Conservation (phyloP, 495 filamentous ascomycete species). For the Acidomyces sp. region DNA sequence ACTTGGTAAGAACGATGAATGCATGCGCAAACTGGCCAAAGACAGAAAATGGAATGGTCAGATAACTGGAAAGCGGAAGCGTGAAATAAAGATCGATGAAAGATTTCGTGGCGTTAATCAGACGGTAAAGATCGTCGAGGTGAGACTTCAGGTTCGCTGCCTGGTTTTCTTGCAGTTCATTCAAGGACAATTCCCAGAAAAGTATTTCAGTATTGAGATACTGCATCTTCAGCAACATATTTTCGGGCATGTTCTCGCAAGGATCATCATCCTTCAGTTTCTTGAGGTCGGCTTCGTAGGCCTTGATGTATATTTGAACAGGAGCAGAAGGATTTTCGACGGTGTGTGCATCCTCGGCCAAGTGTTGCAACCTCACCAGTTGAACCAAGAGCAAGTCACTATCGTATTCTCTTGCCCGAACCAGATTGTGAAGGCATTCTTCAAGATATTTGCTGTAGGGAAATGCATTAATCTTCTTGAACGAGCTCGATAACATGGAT, state of each 20-base stretch:
- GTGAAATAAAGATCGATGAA: slow-evolving; percentile 18
- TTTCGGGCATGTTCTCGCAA: not conserved
- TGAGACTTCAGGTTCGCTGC: slow-evolving; percentile 1
- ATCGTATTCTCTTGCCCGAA: slow-evolving; percentile 34
- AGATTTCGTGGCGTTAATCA: slow-evolving; percentile 11
- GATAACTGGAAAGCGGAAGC: slow-evolving; percentile 4
- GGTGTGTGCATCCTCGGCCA: slow-evolving; percentile 17
- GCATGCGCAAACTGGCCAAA: slow-evolving; percentile 15
- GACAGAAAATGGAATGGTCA: slow-evolving; percentile 12
- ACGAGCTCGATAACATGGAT: slow-evolving; percentile 32
- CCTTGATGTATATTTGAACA: slow-evolving; percentile 31
- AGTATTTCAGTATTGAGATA: slow-evolving; percentile 11
- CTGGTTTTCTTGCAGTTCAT: slow-evolving; percentile 10
- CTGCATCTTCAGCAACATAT: slow-evolving; percentile 12
- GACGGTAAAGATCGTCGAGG: slow-evolving; percentile 10
- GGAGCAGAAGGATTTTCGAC: slow-evolving; percentile 29
- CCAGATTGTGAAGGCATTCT: slow-evolving; percentile 35
- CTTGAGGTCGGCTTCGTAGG: slow-evolving; percentile 33
- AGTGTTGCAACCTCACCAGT: slow-evolving; percentile 35
- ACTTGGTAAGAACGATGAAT: slow-evolving; percentile 15
- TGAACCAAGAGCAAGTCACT: slow-evolving; percentile 40
- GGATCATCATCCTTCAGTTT: slow-evolving; percentile 5
- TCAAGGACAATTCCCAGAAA: slow-evolving; percentile 13
- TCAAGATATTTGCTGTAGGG: slow-evolving; percentile 43
- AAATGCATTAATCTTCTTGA: slow-evolving; percentile 36